These are phyloP conservation scores for Rhinocladiella similis DNA, from an alignment of 2,329 filamentous ascomycete genomes.

Conservation along the genomic window DNA sequence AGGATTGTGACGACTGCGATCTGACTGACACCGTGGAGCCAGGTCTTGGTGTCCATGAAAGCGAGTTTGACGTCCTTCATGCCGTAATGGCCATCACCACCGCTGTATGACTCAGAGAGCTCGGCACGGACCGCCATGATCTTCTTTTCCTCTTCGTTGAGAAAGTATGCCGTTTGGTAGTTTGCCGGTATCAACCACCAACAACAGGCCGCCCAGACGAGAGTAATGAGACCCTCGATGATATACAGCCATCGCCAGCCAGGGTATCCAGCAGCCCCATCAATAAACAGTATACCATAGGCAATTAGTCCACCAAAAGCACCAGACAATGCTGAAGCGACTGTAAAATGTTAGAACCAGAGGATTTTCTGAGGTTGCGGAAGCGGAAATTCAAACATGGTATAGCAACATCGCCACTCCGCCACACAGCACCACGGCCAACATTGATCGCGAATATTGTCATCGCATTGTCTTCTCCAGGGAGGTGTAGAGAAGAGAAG, in stretches of 20 bases:
- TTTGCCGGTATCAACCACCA: slow-evolving; percentile 34
- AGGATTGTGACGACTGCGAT: slow-evolving; percentile 38
- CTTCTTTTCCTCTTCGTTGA: slow-evolving; percentile 34
- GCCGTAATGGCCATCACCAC: slow-evolving; percentile 33
- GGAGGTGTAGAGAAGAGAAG: too few species aligned
- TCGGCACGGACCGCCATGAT: slow-evolving; percentile 39
- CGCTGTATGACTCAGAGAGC: slow-evolving; percentile 27
- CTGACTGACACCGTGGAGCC: slow-evolving; percentile 34
- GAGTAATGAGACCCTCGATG: slow-evolving; percentile 35
- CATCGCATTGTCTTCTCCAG: too few species aligned
- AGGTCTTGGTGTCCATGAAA: slow-evolving; percentile 36
- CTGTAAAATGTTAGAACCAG: slow-evolving; percentile 8
- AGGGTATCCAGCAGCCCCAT: slow-evolving; percentile 46
- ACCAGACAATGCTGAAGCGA: slow-evolving; percentile 23
- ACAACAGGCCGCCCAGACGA: slow-evolving; percentile 29
- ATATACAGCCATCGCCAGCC: slow-evolving; percentile 35
- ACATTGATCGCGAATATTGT: too few species aligned
- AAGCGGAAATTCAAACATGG: background rate
- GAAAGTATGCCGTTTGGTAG: slow-evolving; percentile 35
- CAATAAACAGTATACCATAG: slow-evolving; percentile 42
- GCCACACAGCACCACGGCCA: too few species aligned
- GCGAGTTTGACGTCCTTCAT: slow-evolving; percentile 31
- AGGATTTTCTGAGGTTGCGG: background rate
- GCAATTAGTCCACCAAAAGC: slow-evolving; percentile 28
- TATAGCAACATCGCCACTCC: too few species aligned